Percentiles rank a stretch among this genome's conserved stretches.
Conservation (phyloP, 352 stramenopile species). For the Phytopythium boreale region DNA sequence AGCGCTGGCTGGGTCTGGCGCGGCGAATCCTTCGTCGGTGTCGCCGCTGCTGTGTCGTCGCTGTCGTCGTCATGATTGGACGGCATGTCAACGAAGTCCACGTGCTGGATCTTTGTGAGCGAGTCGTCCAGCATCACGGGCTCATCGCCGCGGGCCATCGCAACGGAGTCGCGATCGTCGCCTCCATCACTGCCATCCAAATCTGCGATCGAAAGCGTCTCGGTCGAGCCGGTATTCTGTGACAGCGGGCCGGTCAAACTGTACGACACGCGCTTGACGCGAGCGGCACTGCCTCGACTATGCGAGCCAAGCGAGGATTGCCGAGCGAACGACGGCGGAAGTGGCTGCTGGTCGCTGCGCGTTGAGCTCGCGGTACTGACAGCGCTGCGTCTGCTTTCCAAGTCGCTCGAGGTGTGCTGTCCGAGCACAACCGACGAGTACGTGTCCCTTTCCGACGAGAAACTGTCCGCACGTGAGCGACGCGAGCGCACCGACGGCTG, state of each 20-base stretch:
- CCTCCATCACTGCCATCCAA: slow-evolving; percentile 15
- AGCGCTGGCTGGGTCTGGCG: slow-evolving; percentile 12
- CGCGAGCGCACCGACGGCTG: slow-evolving; percentile 12
- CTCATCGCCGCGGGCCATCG: slow-evolving; percentile 18
- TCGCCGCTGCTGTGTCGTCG: slow-evolving; percentile 11
- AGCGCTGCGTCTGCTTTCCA: slow-evolving; percentile 19
- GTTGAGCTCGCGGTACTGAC: slow-evolving; percentile 19
- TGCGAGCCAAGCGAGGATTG: slow-evolving; percentile 26
- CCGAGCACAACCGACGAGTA: slow-evolving; percentile 6
- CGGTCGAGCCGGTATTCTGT: slow-evolving; percentile 26
- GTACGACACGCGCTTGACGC: slow-evolving; percentile 13
- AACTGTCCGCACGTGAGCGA: slow-evolving; percentile 16
- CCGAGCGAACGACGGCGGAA: slow-evolving; percentile 9
- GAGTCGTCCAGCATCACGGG: slow-evolving; percentile 44
- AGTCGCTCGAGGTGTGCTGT: slow-evolving; percentile 8
- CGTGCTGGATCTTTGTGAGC: slow-evolving; percentile 31
- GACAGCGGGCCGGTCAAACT: slow-evolving; percentile 16
- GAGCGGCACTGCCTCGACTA: slow-evolving; percentile 6
- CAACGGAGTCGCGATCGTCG: slow-evolving; percentile 4
- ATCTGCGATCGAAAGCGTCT: slow-evolving; percentile 43
- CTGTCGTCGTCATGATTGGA: slow-evolving; percentile 22
- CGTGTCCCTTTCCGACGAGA: slow-evolving; percentile 37
- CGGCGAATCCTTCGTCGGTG: slow-evolving; percentile 19
- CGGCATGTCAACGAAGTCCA: slow-evolving; percentile 45
- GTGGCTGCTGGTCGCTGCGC: slow-evolving; percentile 12